Conservation (phyloP, 108 stramenopile genomes). For the Nitzschia sp. region DNA sequence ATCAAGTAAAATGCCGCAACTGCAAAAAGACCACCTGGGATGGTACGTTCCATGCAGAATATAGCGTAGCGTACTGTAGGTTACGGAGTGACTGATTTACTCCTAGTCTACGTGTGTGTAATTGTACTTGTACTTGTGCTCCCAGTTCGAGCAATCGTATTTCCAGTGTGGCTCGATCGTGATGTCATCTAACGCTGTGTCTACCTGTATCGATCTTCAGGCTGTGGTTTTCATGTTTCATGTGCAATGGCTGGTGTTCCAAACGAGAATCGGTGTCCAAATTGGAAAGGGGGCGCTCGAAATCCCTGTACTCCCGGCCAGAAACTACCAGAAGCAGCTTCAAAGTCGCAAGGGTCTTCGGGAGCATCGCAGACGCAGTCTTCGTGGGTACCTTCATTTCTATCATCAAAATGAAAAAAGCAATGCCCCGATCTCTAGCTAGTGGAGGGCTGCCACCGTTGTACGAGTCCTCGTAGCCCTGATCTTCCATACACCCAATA, state of each 20-base stretch:
- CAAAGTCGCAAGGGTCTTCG: not conserved
- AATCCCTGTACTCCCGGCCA: conserved; percentile 32
- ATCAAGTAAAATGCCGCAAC: conserved; percentile 30
- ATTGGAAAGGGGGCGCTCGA: conserved; percentile 36
- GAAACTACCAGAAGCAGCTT: not conserved
- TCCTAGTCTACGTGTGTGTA: not conserved
- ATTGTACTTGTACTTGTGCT: not conserved
- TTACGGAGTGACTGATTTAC: not conserved
- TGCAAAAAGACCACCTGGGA: conserved; percentile 54
- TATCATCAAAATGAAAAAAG: not conserved
- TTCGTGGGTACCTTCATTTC: not conserved
- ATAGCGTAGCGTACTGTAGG: not conserved
- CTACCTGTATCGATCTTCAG: conserved; percentile 7
- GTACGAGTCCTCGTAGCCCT: too few relatives aligned
- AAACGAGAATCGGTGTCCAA: conserved; percentile 41
- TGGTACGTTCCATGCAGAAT: conserved; percentile 6
- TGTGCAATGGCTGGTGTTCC: conserved; percentile 39
- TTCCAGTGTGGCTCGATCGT: too few relatives aligned
- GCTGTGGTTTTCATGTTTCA: conserved; percentile 54
- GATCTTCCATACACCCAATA: too few relatives aligned
- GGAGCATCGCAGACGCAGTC: too few relatives aligned
- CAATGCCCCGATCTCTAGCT: too few relatives aligned
- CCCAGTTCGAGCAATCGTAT: too few relatives aligned
- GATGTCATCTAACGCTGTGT: too few relatives aligned
- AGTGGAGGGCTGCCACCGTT: too few relatives aligned